Percentiles rank a stretch among this genome's conserved stretches.
Evolutionary conservation across 75 land plant genomes (phyloP).

Genomic region (Pinus taeda): DNA sequence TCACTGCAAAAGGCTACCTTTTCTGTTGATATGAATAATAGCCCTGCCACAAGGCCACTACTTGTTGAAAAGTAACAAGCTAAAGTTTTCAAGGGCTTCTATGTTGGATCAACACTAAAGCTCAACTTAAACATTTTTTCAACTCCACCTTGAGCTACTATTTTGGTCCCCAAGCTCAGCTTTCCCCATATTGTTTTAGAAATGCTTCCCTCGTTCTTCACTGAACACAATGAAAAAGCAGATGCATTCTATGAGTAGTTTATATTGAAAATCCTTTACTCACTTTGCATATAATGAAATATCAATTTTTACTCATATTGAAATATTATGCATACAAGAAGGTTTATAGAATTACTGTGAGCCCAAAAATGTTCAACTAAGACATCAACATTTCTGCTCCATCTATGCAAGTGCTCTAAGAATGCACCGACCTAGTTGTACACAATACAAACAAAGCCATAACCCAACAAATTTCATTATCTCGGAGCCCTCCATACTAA

Average conservation of each 20-base stretch:
- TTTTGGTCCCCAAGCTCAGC: slow-evolving; percentile 51
- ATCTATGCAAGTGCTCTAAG: background rate
- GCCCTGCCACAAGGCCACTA: slow-evolving; percentile 59
- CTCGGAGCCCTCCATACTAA: background rate
- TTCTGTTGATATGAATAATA: slow-evolving; percentile 58
- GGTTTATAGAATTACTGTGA: background rate
- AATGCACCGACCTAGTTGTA: slow-evolving; percentile 6
- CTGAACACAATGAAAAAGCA: slow-evolving; percentile 6
- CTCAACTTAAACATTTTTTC: slow-evolving; percentile 39
- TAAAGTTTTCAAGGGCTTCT: slow-evolving; percentile 48
- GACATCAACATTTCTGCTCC: background rate
- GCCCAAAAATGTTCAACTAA: slow-evolving; percentile 6
- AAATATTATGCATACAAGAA: background rate
- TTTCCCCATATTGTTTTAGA: slow-evolving; percentile 56
- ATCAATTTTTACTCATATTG: too few species aligned
- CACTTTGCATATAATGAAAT: too few species aligned
- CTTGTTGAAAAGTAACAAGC: slow-evolving; percentile 64
- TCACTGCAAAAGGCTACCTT: slow-evolving; percentile 66
- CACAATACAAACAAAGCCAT: background rate
- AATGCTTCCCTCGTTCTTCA: slow-evolving; percentile 34
- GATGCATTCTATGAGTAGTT: slow-evolving; percentile 6
- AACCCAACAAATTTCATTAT: background rate
- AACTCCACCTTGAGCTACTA: slow-evolving; percentile 51
- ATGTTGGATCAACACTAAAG: slow-evolving; percentile 34
- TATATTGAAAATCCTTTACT: too few species aligned